Base-by-base conservation (phyloP, 257 asterid species). In the Solanum pennellii region DNA sequence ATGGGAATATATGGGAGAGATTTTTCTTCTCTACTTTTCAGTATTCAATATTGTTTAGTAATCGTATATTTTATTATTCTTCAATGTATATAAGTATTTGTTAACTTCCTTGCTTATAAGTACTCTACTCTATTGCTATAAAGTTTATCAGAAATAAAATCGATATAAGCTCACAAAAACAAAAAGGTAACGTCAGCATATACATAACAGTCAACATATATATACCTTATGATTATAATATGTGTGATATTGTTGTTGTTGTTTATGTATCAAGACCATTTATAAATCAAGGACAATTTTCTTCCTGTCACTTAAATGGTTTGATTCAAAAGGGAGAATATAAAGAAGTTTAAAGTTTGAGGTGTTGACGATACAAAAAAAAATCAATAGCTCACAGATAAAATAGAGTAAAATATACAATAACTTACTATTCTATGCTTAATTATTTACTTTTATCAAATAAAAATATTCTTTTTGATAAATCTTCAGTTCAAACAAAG, bases 131-230 rank as follows among this genome's bases (percentile, higher is more conserved):
- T 59, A 18, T 18, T 20, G 1, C 25, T 56, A 18, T 20, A 56
- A 56, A 0, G 2, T 56, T 4, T 7, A 56, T 56, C 5, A 56
- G 3, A 56, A 52, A 52, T 18, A 18, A 52, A 1, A 0, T 52
- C 0, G 7, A 52, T 21, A 2, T 18, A 6, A 2, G 18, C 62
- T 18, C n/a, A 18, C 2, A 2, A 52, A 52, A 52, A 18, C 0
- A 18, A 52, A 52, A 52, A 52, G 25, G 4, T 59, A 59, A 7
- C 5, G 1, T 20, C 2, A 18, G 2, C 25, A 20, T 59, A 18
- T 37, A 37, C 39, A 37, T 37, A 35, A 5, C 7, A 5, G 7
- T 35, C 39, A 35, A 35, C 0, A 37, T 37, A 37, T 37, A 1
- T 20, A 59, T 20, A 49, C 60, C 65, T 18, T 18, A 20, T 8